Percentiles rank a stretch among this genome's conserved stretches.
Evolutionary conservation across 495 filamentous ascomycete genomes (phyloP).

Genomic region (Talaromyces thailandensis): DNA sequence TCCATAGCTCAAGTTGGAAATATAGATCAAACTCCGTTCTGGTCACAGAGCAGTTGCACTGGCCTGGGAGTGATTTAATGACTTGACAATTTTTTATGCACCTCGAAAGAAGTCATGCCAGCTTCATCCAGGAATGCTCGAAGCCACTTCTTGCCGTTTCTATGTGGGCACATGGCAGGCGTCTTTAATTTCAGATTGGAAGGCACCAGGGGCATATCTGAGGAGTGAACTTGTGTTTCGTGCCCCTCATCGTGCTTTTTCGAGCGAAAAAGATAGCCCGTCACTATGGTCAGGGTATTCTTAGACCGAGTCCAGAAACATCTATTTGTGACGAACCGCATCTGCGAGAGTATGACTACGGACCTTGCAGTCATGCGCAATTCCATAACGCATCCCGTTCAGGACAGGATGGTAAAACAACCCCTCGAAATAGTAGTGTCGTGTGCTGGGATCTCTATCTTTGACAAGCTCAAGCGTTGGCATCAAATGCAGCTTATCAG

Average conservation of each 20-base stretch:
- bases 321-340: not conserved
- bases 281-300: not conserved
- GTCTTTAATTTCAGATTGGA: not conserved
- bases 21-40: not conserved
- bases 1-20: not conserved
- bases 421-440: not conserved
- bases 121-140: not conserved
- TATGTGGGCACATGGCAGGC: not conserved
- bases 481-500: slow-evolving; percentile 4
- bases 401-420: not conserved
- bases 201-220: no score
- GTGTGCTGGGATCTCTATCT: not conserved
- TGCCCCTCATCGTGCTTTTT: not conserved
- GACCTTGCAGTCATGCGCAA: not conserved
- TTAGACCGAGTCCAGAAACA: not conserved
- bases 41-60: not conserved
- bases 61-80: not conserved
- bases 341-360: not conserved
- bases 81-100: not conserved
- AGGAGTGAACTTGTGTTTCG: not conserved
- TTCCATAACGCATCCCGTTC: not conserved
- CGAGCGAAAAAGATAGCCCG: not conserved
- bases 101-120: not conserved
- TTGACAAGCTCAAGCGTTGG: not conserved
- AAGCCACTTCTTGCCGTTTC: slow-evolving; percentile 2